Conservation (phyloP, 2,329 filamentous ascomycete genomes). For the Penicillium sp. region DNA sequence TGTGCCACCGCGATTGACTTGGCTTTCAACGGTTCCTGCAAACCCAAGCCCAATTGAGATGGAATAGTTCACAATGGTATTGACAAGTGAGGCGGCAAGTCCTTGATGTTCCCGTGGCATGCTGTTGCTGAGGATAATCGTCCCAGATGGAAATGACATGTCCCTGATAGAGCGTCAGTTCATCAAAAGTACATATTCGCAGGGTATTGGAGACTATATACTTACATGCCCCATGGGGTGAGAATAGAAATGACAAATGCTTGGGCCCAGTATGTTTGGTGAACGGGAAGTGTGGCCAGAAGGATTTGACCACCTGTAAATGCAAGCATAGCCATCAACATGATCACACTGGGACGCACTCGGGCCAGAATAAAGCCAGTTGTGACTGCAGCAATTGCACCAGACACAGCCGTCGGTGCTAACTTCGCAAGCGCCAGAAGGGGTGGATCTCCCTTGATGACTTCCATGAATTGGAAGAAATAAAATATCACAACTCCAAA, state of each 20-base stretch:
- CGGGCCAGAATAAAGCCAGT: constrained; percentile 36
- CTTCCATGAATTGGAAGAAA: constrained; percentile 50
- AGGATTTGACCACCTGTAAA: constrained; percentile 39
- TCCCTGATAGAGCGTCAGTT: constrained; percentile 50
- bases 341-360: constrained; percentile 33
- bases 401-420: constrained; percentile 27
- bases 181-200: not conserved
- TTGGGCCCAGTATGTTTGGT: constrained; percentile 46
- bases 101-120: constrained; percentile 51
- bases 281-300: constrained; percentile 39
- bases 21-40: constrained; percentile 61
- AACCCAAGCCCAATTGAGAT: constrained; percentile 67
- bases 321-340: constrained; percentile 35
- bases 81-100: constrained; percentile 57
- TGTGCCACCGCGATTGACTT: constrained; percentile 41
- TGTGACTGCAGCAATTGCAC: constrained; percentile 33
- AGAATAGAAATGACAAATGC: constrained; percentile 31
- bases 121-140: constrained; percentile 58
- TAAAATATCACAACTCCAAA: constrained; percentile 58
- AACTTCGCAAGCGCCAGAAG: constrained; percentile 32
- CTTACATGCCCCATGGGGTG: constrained; percentile 33
- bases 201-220: not conserved
- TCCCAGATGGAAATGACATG: constrained; percentile 64
- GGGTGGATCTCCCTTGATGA: constrained; percentile 31
- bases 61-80: constrained; percentile 66